Percentiles rank a stretch among this genome's conserved stretches.
Evolutionary conservation across 129 eudicot genomes (phyloP).

Genomic region (Lactuca sativa): DNA sequence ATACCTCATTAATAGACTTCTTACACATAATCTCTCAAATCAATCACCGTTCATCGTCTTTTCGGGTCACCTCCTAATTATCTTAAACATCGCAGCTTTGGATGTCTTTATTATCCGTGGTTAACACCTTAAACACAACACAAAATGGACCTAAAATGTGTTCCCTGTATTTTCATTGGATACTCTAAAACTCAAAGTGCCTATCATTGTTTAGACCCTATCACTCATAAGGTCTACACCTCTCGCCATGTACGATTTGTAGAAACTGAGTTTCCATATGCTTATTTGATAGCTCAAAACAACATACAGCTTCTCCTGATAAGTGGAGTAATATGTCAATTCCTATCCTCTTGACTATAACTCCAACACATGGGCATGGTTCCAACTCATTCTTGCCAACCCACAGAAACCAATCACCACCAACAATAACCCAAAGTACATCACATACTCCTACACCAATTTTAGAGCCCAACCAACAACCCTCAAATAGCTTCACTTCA

Average conservation of each 20-base stretch:
- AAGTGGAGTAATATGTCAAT: no score
- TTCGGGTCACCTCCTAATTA: background rate
- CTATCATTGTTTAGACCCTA: background rate
- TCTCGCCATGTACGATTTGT: slow-evolving; percentile 2
- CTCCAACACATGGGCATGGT: no score
- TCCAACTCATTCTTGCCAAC: no score
- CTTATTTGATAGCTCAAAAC: no score
- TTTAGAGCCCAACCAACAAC: no score
- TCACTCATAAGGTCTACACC: background rate
- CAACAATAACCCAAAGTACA: no score
- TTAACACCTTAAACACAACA: background rate
- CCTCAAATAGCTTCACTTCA: no score
- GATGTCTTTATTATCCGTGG: slow-evolving; percentile 6
- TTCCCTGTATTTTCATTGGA: background rate
- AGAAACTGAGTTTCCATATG: background rate
- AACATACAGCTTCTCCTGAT: no score
- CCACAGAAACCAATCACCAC: no score
- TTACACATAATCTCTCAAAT: background rate
- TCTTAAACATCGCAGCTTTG: background rate
- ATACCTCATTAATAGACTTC: background rate
- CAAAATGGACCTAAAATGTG: background rate
- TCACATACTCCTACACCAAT: no score
- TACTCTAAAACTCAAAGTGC: background rate
- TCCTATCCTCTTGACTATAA: no score
- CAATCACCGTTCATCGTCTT: background rate